Percentiles rank a stretch among this genome's conserved stretches.
Conservation (phyloP, 176 grass and related monocot genomes). For the Chrysopogon serrulatus region DNA sequence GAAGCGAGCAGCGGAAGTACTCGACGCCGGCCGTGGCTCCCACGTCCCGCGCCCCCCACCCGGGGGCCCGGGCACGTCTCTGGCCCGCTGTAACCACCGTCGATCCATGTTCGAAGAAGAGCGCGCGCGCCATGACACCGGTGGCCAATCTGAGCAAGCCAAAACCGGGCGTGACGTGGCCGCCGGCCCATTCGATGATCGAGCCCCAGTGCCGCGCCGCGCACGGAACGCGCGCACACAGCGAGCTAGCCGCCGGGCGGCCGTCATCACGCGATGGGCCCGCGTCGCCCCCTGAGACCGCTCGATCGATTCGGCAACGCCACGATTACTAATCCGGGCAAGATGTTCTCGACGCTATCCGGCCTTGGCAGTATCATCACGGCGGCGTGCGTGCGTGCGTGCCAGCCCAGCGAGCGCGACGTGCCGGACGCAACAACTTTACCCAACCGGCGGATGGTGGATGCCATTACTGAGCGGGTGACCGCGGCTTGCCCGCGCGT, state of each 20-base stretch:
- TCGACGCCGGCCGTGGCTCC: neutral
- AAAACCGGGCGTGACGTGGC: neutral
- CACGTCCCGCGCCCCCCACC: neutral
- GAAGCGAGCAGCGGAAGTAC: neutral
- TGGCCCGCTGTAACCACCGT: neutral
- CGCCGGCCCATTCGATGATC: neutral
- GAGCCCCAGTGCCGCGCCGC: neutral
- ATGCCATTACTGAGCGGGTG: conserved; percentile 7
- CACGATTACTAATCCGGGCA: neutral
- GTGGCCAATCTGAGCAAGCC: neutral
- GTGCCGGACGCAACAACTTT: conserved; percentile 15
- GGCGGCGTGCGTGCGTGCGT: neutral
- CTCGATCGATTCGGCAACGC: neutral
- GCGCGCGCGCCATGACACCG: neutral
- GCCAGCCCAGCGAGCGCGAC: conserved; percentile 18
- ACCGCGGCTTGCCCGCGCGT: neutral
- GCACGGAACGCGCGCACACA: neutral
- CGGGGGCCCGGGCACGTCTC: neutral
- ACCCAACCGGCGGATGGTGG: neutral
- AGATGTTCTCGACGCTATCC: neutral
- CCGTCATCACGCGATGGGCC: neutral
- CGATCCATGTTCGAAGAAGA: neutral
- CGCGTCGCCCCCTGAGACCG: neutral
- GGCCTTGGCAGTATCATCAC: neutral
- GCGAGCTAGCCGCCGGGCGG: neutral